These are phyloP conservation scores for Calycina herbarum DNA, from an alignment of 2,329 filamentous ascomycete genomes.

Conservation along the genomic window DNA sequence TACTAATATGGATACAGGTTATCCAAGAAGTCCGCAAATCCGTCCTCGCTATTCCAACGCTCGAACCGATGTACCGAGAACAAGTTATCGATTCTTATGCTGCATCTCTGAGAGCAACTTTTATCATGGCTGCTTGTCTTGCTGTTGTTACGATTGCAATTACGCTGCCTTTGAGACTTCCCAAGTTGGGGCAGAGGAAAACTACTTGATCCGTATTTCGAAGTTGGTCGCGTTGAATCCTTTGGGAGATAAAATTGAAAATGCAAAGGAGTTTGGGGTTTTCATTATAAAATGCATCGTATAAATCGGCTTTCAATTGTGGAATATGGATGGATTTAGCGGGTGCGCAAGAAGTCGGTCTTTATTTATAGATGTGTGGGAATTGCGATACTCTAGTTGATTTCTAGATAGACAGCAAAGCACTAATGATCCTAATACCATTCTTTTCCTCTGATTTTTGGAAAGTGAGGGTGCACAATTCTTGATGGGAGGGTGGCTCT, in stretches of 20 bases:
- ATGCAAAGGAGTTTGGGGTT: not conserved
- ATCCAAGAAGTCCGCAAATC: slow-evolving; percentile 52
- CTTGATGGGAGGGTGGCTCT: too few relatives aligned
- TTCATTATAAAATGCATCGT: not conserved
- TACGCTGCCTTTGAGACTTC: slow-evolving; percentile 54
- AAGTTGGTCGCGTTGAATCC: too few relatives aligned
- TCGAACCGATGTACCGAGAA: slow-evolving; percentile 47
- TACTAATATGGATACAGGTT: slow-evolving; percentile 37
- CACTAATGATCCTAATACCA: not conserved
- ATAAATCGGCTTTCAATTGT: not conserved
- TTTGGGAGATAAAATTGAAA: too few relatives aligned
- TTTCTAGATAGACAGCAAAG: not conserved
- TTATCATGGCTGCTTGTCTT: slow-evolving; percentile 46
- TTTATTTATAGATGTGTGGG: not conserved
- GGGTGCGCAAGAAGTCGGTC: not conserved
- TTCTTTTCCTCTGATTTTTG: too few relatives aligned
- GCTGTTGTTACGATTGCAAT: slow-evolving; percentile 50
- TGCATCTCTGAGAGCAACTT: slow-evolving; percentile 47
- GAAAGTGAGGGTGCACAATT: too few relatives aligned
- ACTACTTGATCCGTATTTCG: not conserved
- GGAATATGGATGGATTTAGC: not conserved
- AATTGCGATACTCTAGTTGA: not conserved
- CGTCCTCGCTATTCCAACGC: slow-evolving; percentile 52
- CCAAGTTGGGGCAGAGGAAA: slow-evolving; percentile 49
- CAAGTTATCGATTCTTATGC: slow-evolving; percentile 59